phyloP scores from a whole-genome alignment of 306 rosid species.

The Spatholobus suberectus region DNA sequence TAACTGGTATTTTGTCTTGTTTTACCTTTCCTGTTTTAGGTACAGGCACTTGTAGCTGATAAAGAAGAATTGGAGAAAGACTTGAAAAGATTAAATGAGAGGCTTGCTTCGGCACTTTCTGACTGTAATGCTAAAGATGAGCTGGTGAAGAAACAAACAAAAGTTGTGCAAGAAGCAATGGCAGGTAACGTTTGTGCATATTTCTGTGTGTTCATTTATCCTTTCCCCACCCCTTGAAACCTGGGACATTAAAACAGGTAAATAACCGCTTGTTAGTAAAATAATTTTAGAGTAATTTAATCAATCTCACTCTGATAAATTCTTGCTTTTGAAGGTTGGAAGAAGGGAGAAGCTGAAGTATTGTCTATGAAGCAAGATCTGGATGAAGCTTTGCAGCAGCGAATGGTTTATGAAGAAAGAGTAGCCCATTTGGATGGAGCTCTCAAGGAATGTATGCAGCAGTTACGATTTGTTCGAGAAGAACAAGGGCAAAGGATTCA shows the following conservation, averaged over 20 bases:
- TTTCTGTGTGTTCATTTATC: slow-evolving; percentile 22
- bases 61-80: slow-evolving; percentile 79
- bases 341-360: slow-evolving; percentile 69
- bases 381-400: slow-evolving; percentile 65
- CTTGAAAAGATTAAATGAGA: slow-evolving; percentile 59
- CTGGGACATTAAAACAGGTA: background rate
- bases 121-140: slow-evolving; percentile 80
- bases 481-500: slow-evolving; percentile 84
- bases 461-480: slow-evolving; percentile 82
- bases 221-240: background rate
- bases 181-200: slow-evolving; percentile 54
- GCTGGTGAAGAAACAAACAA: slow-evolving; percentile 72
- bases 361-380: slow-evolving; percentile 60
- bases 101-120: slow-evolving; percentile 65
- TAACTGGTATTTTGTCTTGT: background rate
- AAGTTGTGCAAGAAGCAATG: slow-evolving; percentile 75
- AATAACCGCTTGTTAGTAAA: background rate
- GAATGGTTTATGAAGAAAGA: slow-evolving; percentile 67
- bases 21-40: slow-evolving; percentile 44
- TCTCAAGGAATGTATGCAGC: slow-evolving; percentile 90
- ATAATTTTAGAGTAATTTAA: background rate
- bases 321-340: slow-evolving; percentile 64
- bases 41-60: slow-evolving; percentile 63
- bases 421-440: slow-evolving; percentile 77
- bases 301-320: slow-evolving; percentile 37